phyloP scores from a whole-genome alignment of 257 asterid species.

The Plantago ovata region DNA sequence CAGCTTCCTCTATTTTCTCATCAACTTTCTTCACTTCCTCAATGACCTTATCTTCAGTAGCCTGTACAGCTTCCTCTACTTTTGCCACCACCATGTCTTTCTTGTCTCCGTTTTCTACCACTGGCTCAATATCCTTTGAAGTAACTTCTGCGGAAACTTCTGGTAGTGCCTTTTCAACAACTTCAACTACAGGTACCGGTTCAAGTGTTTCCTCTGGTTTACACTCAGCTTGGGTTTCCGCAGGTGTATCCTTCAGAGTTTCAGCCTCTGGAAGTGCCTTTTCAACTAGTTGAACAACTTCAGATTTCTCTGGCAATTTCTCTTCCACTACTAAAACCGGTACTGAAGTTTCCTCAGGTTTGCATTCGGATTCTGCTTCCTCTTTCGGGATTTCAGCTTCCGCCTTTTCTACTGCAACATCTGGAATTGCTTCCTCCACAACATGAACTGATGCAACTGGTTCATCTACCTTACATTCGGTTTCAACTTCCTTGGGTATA shows the following conservation, averaged over 20 bases:
- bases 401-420: constrained; percentile 11
- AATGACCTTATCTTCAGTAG: constrained; percentile 17
- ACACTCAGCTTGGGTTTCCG: constrained; percentile 12
- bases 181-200: constrained; percentile 16
- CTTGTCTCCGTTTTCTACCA: constrained; percentile 24
- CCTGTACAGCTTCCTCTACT: constrained; percentile 18
- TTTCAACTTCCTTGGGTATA: constrained; percentile 3
- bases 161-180: constrained; percentile 24
- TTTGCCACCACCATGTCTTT: constrained; percentile 19
- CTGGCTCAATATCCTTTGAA: constrained; percentile 33
- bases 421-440: constrained; percentile 32
- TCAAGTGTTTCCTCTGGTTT: constrained; percentile 21
- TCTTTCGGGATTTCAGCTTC: constrained; percentile 2
- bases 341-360: constrained; percentile 19
- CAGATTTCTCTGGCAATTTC: constrained; percentile 24
- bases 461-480: constrained; percentile 23
- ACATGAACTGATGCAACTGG: constrained; percentile 24
- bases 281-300: constrained; percentile 21
- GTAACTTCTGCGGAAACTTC: constrained; percentile 30
- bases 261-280: constrained; percentile 25
- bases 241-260: constrained; percentile 22
- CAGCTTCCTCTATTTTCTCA: constrained; percentile 21
- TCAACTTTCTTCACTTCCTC: constrained; percentile 10
- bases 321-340: constrained; percentile 33
- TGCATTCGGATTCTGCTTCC: constrained; percentile 18